Evolutionary conservation across 2,329 filamentous ascomycete species (phyloP).

Genomic region (Bipolaris zeicola): DNA sequence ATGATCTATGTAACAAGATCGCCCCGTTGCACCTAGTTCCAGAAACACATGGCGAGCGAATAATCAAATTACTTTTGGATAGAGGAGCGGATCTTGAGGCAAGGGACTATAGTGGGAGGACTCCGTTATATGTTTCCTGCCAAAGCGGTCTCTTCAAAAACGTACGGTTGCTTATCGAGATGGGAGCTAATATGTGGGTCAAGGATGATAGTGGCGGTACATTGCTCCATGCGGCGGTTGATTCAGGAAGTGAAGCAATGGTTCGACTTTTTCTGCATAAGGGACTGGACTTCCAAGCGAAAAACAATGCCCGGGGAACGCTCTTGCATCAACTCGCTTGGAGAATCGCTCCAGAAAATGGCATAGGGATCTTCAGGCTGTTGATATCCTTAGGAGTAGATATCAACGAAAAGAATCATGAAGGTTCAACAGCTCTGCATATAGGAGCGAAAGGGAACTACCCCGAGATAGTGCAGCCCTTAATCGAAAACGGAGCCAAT

Average conservation of each 20-base stretch:
- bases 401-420: not conserved
- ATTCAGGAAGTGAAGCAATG: not conserved
- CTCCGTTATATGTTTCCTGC: not conserved
- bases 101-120: not conserved
- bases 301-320: not conserved
- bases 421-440: not conserved
- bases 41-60: not conserved
- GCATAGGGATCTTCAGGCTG: not conserved
- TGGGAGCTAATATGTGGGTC: not conserved
- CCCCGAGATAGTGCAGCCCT: not conserved
- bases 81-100: not conserved
- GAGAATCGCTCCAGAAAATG: fast-evolving
- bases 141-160: not conserved
- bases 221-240: not conserved
- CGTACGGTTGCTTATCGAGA: not conserved
- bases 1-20: no score
- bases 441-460: not conserved
- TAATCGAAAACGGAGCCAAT: not conserved
- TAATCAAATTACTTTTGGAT: not conserved
- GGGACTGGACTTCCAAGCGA: not conserved
- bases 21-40: not conserved
- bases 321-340: not conserved
- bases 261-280: not conserved
- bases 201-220: not conserved
- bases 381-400: not conserved